These are phyloP conservation scores for Sugiyamaella valdiviana DNA, from an alignment of 805 yeast species.

Conservation along the genomic window DNA sequence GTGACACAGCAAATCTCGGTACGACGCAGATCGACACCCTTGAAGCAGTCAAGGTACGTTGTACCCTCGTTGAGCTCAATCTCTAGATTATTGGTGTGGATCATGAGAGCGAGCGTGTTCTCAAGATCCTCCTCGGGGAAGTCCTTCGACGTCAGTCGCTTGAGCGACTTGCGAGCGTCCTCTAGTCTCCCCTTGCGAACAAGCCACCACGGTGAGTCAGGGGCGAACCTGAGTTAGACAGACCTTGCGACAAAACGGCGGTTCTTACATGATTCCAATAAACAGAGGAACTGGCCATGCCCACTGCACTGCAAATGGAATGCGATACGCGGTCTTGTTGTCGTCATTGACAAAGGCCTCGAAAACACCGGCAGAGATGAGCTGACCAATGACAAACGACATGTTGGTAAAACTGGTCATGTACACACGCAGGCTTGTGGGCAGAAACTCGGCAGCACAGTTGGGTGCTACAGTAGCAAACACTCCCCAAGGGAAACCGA, in stretches of 20 bases:
- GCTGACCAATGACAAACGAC: constrained; percentile 54
- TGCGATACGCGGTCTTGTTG: constrained; percentile 38
- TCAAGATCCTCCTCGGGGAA: constrained; percentile 36
- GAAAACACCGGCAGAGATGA: constrained; percentile 47
- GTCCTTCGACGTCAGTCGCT: constrained; percentile 35
- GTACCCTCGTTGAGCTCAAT: constrained; percentile 11
- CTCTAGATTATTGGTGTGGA: constrained; percentile 39
- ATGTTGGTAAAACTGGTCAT: constrained; percentile 45
- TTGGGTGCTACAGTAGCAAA: constrained; percentile 44
- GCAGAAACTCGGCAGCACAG: constrained; percentile 52
- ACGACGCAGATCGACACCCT: constrained; percentile 41
- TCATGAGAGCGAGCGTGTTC: constrained; percentile 41
- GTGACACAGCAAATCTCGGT: constrained; percentile 43
- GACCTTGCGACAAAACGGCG: constrained; percentile 29
- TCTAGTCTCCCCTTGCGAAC: constrained; percentile 36
- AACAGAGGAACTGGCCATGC: constrained; percentile 47
- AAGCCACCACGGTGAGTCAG: constrained; percentile 54
- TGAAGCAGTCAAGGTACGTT: constrained; percentile 39
- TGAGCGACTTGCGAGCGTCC: constrained; percentile 39
- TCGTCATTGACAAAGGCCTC: constrained; percentile 28
- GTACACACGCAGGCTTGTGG: constrained; percentile 42
- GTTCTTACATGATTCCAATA: constrained; percentile 22
- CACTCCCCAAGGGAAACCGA: constrained; percentile 45
- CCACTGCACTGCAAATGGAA: constrained; percentile 58
- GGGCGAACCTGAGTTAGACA: constrained; percentile 35